Conservation (phyloP, 2,329 filamentous ascomycete genomes). For the Hansfordia pulvinata region DNA sequence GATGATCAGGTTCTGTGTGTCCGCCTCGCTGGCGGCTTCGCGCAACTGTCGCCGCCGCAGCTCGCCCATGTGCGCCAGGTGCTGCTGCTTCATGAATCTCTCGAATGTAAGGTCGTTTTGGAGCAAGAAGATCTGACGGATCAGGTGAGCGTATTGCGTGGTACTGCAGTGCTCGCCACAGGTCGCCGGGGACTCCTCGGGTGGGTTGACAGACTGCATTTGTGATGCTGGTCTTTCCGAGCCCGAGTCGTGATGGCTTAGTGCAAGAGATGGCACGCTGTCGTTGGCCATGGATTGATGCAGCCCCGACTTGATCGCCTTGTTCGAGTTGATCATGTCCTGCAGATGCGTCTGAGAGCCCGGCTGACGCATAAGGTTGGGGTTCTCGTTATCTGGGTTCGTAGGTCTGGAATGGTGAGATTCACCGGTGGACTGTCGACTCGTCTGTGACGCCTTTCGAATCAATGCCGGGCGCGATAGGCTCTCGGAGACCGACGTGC, state of each 20-base stretch:
- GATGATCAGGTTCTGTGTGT: slow-evolving; percentile 70
- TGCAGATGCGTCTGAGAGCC: slow-evolving; percentile 42
- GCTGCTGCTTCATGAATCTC: slow-evolving; percentile 71
- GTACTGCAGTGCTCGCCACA: slow-evolving; percentile 6
- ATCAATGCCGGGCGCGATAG: slow-evolving; percentile 21
- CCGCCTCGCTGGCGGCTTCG: slow-evolving; percentile 66
- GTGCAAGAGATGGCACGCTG: slow-evolving; percentile 38
- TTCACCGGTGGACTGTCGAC: slow-evolving; percentile 33
- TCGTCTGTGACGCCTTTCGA: slow-evolving; percentile 35
- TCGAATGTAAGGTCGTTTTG: slow-evolving; percentile 77
- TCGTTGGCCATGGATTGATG: slow-evolving; percentile 43
- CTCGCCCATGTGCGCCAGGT: slow-evolving; percentile 69
- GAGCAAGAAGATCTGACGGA: slow-evolving; percentile 61
- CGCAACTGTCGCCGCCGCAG: slow-evolving; percentile 61
- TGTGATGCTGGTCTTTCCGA: slow-evolving; percentile 22
- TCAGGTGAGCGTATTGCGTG: slow-evolving; percentile 35
- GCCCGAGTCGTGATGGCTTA: slow-evolving; percentile 33
- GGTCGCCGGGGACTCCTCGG: slow-evolving; percentile 14
- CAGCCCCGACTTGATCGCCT: slow-evolving; percentile 39
- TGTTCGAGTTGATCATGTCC: slow-evolving; percentile 47
- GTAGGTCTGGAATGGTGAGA: slow-evolving; percentile 26
- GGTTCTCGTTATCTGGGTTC: slow-evolving; percentile 39
- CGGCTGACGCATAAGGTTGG: slow-evolving; percentile 43
- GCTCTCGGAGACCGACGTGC: slow-evolving; percentile 25
- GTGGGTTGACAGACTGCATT: slow-evolving; percentile 13